Evolutionary conservation across 1,284 basidiomycete genomes (phyloP).

Genomic region (Moesziomyces sp.): DNA sequence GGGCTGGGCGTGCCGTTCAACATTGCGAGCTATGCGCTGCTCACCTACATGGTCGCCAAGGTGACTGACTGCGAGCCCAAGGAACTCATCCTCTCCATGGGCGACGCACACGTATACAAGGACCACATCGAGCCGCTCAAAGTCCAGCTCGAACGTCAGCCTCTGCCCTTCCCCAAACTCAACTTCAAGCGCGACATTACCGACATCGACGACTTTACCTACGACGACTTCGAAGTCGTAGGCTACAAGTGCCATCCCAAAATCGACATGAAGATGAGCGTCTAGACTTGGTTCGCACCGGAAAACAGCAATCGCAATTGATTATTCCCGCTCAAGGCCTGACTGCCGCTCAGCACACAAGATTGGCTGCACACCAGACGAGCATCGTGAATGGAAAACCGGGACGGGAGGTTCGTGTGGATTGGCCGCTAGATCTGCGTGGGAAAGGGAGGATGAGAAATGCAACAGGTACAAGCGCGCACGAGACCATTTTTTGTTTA

Average conservation of each 20-base stretch:
- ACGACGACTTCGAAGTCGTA: constrained; percentile 84
- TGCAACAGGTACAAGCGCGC: constrained; percentile 16
- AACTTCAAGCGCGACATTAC: constrained; percentile 75
- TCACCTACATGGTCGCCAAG: constrained; percentile 95
- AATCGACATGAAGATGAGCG: constrained; percentile 98
- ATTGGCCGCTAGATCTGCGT: constrained; percentile 8
- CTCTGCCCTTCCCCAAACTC: constrained; percentile 85
- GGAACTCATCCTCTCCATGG: constrained; percentile 89
- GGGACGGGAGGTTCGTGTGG: constrained; percentile 9
- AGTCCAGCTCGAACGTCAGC: constrained; percentile 81
- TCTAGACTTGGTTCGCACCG: constrained; percentile 70
- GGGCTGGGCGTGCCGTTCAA: constrained; percentile 95
- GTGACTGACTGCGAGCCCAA: constrained; percentile 86
- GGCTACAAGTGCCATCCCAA: constrained; percentile 86
- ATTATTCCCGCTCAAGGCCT: too few relatives aligned
- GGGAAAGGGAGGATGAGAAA: background rate
- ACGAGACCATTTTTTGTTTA: constrained; percentile 24
- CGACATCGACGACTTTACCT: constrained; percentile 83
- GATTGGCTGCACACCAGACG: too few relatives aligned
- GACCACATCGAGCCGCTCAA: constrained; percentile 90
- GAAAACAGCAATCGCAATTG: too few relatives aligned
- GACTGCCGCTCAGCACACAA: too few relatives aligned
- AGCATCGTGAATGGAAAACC: constrained; percentile 1
- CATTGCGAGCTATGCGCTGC: constrained; percentile 94
- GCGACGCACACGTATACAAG: constrained; percentile 94